Conservation (phyloP, 2,329 filamentous ascomycete genomes). For the Aspergillus sp. region DNA sequence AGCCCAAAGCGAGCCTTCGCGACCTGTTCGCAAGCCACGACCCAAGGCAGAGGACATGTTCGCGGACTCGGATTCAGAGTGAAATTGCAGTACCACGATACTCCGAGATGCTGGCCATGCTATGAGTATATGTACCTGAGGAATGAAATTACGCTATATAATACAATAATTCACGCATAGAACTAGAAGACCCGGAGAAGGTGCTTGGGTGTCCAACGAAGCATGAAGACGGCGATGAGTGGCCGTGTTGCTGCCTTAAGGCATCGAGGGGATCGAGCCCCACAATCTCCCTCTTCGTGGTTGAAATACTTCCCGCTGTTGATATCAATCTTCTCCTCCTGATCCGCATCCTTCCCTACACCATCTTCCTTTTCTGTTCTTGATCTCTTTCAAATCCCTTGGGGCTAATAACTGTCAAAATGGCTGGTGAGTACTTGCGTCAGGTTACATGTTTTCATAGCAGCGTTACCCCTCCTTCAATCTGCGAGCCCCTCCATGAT, state of each 20-base stretch:
- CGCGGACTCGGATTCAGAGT: slow-evolving; percentile 67
- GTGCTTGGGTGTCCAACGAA: background rate
- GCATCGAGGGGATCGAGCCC: slow-evolving; percentile 9
- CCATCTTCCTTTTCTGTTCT: slow-evolving; percentile 5
- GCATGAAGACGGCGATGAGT: background rate
- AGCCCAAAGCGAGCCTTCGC: slow-evolving; percentile 27
- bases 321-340: slow-evolving; percentile 12
- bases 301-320: slow-evolving; percentile 12
- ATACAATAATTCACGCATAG: background rate
- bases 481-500: slow-evolving; percentile 15
- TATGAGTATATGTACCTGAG: background rate
- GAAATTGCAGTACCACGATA: slow-evolving; percentile 9
- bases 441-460: background rate
- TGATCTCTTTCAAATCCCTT: slow-evolving; percentile 17
- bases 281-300: slow-evolving; percentile 10
- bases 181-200: background rate
- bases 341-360: slow-evolving; percentile 1
- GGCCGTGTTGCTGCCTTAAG: background rate
- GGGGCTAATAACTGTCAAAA: slow-evolving; percentile 28
- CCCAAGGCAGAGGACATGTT: slow-evolving; percentile 85
- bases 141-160: background rate
- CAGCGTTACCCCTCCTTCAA: slow-evolving; percentile 19
- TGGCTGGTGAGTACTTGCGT: slow-evolving; percentile 30
- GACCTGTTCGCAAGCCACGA: slow-evolving; percentile 53
- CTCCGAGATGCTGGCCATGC: background rate